Evolutionary conservation across 1,284 basidiomycete genomes (phyloP).

Genomic region (Volvariella surrecta): DNA sequence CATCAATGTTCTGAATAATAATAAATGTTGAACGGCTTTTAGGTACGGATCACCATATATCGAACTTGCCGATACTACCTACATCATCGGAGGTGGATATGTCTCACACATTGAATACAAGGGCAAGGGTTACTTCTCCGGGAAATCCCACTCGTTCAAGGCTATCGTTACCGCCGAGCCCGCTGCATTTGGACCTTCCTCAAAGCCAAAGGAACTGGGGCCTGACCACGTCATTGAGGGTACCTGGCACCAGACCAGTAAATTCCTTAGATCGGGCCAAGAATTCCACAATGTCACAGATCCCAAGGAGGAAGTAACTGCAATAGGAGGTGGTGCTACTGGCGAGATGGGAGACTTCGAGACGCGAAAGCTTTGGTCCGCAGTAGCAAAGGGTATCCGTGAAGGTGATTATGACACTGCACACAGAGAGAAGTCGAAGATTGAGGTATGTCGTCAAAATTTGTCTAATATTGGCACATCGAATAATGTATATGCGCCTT

Average conservation of each 20-base stretch:
- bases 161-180: slow-evolving; percentile 51
- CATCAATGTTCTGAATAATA: slow-evolving; percentile 3
- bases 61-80: slow-evolving; percentile 79
- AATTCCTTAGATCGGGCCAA: slow-evolving; percentile 35
- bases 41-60: slow-evolving; percentile 74
- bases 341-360: slow-evolving; percentile 78
- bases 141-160: slow-evolving; percentile 92
- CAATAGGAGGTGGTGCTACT: slow-evolving; percentile 35
- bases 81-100: slow-evolving; percentile 73
- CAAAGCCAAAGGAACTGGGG: slow-evolving; percentile 15
- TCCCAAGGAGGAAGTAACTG: slow-evolving; percentile 69
- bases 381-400: slow-evolving; percentile 87
- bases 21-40: background rate
- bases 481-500: background rate
- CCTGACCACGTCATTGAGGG: slow-evolving; percentile 64
- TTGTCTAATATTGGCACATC: background rate
- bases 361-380: slow-evolving; percentile 80
- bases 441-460: slow-evolving; percentile 58
- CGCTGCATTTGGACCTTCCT: slow-evolving; percentile 23
- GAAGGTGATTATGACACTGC: slow-evolving; percentile 91
- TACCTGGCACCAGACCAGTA: slow-evolving; percentile 77
- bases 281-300: slow-evolving; percentile 58
- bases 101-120: slow-evolving; percentile 73
- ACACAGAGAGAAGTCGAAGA: slow-evolving; percentile 81
- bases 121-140: slow-evolving; percentile 92